Base-by-base conservation (phyloP, 2,329 filamentous ascomycete genomes). In the Fusarium multiceps region DNA sequence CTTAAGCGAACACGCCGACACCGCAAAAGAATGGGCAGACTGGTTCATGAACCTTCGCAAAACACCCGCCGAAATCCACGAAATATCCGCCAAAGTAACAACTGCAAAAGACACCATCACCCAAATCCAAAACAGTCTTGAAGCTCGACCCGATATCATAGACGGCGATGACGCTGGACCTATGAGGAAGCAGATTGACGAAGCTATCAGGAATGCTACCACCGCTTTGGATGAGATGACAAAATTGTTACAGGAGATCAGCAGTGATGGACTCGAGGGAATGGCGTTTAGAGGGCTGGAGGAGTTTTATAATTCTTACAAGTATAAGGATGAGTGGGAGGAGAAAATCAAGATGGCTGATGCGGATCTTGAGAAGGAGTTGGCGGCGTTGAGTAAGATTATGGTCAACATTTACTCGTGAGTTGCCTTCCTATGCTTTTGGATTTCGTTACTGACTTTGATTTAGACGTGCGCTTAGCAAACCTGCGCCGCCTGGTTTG, bases 401-500 rank as follows among this genome's bases (percentile, higher is more conserved):
- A 78, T 79, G 77, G 72, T 77, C 5, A 78, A 78, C 12, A 74
- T 79, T 4, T 78, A 79, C 68, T 76, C 77, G 77, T 78, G 47
- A 56, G 76, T 77, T 7, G 7, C 12, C 3, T 4, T 11, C 2
- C 1, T 4, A 25, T 27, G 28, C 28, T 55, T 34, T 51, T 16
- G 13, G 18, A 1, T 32, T 1, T 2, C 3, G 7, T 7, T 47
- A 16, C 68, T 74, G 14, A 74, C 28, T 3, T 0, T 5, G 3
- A 1, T 6, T 2, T 2, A 79, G 77, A 6, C 74, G 77, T 12
- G 72, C 77, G 13, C 50, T 79, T 4, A 74, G 74, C 57, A 79
- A 77, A 27, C 76, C 76, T 6, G 64, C 71, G 2, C 76, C 75
- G 13, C 47, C 58, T 8, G 74, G 63, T 2, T 30, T 68, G 4